Conservation (phyloP, 768 basidiomycete species). For the Suillus clintonianus region DNA sequence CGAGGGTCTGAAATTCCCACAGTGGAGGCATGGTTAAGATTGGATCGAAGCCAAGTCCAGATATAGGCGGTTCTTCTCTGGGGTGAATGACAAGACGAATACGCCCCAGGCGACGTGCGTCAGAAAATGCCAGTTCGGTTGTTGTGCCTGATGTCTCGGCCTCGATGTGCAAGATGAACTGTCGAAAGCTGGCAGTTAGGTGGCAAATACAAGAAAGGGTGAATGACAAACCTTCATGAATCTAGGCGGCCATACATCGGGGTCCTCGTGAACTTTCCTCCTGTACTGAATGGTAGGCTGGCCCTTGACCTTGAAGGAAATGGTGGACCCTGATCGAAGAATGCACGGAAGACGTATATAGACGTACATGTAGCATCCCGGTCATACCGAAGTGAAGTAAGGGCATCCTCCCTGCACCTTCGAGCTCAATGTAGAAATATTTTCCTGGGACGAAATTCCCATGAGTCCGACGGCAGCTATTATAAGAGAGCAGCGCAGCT, state of each 20-base stretch:
- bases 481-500: neutral
- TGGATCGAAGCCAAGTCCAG: slow-evolving; percentile 75
- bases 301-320: slow-evolving; percentile 44
- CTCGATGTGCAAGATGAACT: slow-evolving; percentile 69
- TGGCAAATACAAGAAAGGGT: neutral
- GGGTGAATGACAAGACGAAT: slow-evolving; percentile 65
- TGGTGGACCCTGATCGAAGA: neutral
- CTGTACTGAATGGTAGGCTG: slow-evolving; percentile 50
- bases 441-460: slow-evolving; percentile 44
- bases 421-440: slow-evolving; percentile 66
- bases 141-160: slow-evolving; percentile 36
- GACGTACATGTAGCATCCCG: slow-evolving; percentile 68
- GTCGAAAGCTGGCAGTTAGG: neutral
- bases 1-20: slow-evolving; percentile 46
- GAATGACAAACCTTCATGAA: slow-evolving; percentile 55
- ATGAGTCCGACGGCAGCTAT: neutral
- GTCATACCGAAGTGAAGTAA: slow-evolving; percentile 87
- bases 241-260: slow-evolving; percentile 63
- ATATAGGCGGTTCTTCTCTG: slow-evolving; percentile 66
- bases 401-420: slow-evolving; percentile 60
- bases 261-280: slow-evolving; percentile 40
- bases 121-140: slow-evolving; percentile 66
- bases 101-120: slow-evolving; percentile 70
- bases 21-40: slow-evolving; percentile 66
- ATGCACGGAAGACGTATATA: slow-evolving; percentile 36